Percentiles rank a stretch among this genome's conserved stretches.
These are phyloP conservation scores for Cylindrotheca closterium DNA, from an alignment of 108 stramenopile species.

Conservation along the genomic window DNA sequence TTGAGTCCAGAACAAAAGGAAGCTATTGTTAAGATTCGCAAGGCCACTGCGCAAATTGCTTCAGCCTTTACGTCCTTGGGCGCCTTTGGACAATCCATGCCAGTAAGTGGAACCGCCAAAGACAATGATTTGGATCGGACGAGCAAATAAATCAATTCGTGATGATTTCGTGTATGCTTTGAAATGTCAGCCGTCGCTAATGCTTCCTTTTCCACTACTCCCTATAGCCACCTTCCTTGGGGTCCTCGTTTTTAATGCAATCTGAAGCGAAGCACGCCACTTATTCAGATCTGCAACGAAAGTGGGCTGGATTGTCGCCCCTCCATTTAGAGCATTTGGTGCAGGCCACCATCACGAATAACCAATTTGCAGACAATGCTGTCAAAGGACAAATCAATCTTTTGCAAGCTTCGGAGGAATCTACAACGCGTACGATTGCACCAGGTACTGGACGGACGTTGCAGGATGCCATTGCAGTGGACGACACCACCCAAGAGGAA, in stretches of 20 bases:
- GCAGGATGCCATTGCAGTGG: conserved; percentile 37
- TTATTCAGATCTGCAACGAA: conserved; percentile 56
- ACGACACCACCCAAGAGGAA: neutral
- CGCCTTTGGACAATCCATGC: conserved; percentile 50
- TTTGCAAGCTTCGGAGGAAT: conserved; percentile 7
- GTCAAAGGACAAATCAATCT: conserved; percentile 18
- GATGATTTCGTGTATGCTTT: too few species aligned
- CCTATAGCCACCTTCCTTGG: conserved; percentile 8
- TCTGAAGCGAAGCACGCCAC: conserved; percentile 33
- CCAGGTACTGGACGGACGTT: conserved; percentile 15
- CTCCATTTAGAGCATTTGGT: conserved; percentile 36
- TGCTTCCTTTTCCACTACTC: too few species aligned
- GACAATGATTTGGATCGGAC: neutral
- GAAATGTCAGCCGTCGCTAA: too few species aligned
- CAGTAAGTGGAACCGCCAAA: conserved; percentile 29
- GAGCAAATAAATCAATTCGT: neutral
- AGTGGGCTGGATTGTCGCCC: conserved; percentile 38
- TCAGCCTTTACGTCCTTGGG: conserved; percentile 72
- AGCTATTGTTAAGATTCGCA: conserved; percentile 46
- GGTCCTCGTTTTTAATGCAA: conserved; percentile 1
- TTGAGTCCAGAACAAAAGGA: conserved; percentile 17
- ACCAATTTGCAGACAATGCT: conserved; percentile 13
- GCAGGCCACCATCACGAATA: conserved; percentile 18
- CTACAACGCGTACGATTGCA: neutral
- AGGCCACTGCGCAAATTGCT: conserved; percentile 64